Percentiles rank a stretch among this genome's conserved stretches.
phyloP scores from a whole-genome alignment of 2,329 filamentous ascomycete genomes.

The Myriosclerotinia scirpicola region DNA sequence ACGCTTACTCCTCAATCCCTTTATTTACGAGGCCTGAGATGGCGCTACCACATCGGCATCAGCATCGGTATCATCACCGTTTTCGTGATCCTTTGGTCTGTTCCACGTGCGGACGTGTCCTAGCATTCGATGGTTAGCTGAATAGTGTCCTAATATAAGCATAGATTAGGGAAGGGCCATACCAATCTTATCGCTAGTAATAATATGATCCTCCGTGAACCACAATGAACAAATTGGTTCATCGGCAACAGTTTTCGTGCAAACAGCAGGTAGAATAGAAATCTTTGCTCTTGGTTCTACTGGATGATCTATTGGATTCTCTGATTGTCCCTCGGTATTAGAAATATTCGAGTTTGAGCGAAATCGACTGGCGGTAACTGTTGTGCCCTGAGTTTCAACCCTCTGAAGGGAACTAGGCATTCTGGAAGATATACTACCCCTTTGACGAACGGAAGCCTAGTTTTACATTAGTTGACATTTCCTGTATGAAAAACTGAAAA shows the following conservation, averaged over 20 bases:
- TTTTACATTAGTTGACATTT: slow-evolving; percentile 1
- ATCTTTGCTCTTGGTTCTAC: slow-evolving; percentile 84
- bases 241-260: slow-evolving; percentile 70
- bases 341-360: slow-evolving; percentile 71
- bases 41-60: slow-evolving; percentile 16
- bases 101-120: slow-evolving; percentile 38
- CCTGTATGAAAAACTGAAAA: slow-evolving; percentile 31
- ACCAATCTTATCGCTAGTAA: slow-evolving; percentile 91
- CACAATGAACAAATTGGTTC: slow-evolving; percentile 87
- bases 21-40: neutral
- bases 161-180: slow-evolving; percentile 43
- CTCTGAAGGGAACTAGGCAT: slow-evolving; percentile 51
- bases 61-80: slow-evolving; percentile 10
- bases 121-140: slow-evolving; percentile 11
- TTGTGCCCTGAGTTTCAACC: slow-evolving; percentile 61
- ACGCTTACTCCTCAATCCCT: neutral
- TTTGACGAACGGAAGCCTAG: slow-evolving; percentile 56
- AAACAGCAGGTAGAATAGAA: slow-evolving; percentile 84
- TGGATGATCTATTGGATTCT: slow-evolving; percentile 66
- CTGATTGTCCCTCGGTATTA: slow-evolving; percentile 50
- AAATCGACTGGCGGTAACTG: slow-evolving; percentile 53
- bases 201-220: slow-evolving; percentile 91
- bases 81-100: slow-evolving; percentile 30
- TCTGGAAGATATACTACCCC: slow-evolving; percentile 51
- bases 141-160: neutral